A percentile compares a stretch with the other conserved stretches of the same genome.
These are phyloP conservation scores for Saccharomyces hybrid DNA, from an alignment of 1,139 yeast genomes.

Conservation along the genomic window DNA sequence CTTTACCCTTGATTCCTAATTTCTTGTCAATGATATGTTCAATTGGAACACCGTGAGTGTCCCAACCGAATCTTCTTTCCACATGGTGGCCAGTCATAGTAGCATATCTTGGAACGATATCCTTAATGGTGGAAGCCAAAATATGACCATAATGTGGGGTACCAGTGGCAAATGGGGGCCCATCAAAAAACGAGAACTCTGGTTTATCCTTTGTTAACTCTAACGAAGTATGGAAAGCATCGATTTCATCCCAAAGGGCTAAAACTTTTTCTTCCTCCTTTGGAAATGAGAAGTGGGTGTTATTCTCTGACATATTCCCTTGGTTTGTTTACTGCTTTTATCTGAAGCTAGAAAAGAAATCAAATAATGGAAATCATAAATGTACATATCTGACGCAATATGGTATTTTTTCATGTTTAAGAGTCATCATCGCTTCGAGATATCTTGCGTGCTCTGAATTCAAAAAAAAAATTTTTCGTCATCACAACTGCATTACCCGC, in stretches of 20 bases:
- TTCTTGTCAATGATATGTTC: slow-evolving; percentile 98
- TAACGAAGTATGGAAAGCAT: slow-evolving; percentile 84
- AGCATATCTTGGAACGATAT: slow-evolving; percentile 94
- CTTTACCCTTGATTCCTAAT: slow-evolving; percentile 85
- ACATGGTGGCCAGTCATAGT: slow-evolving; percentile 96
- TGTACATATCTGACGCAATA: neutral
- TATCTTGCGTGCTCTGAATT: neutral
- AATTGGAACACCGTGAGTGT: slow-evolving; percentile 96
- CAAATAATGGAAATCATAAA: no score
- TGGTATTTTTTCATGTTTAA: neutral
- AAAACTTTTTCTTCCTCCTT: slow-evolving; percentile 79
- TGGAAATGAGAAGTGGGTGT: slow-evolving; percentile 50
- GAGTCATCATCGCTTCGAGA: neutral
- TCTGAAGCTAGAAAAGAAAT: neutral
- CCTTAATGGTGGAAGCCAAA: slow-evolving; percentile 92
- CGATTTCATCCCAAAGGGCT: slow-evolving; percentile 76
- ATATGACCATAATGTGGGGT: slow-evolving; percentile 98
- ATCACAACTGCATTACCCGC: neutral
- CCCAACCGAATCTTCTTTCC: slow-evolving; percentile 98
- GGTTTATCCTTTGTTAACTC: slow-evolving; percentile 81
- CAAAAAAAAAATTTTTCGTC: neutral
- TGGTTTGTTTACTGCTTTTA: neutral
- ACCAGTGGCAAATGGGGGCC: slow-evolving; percentile 99
- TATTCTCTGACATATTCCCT: slow-evolving; percentile 25
- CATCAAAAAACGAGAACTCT: slow-evolving; percentile 90